A percentile compares a stretch with the other conserved stretches of the same genome.
Conservation (phyloP, 2,329 filamentous ascomycete species). For the Talaromyces sp. region DNA sequence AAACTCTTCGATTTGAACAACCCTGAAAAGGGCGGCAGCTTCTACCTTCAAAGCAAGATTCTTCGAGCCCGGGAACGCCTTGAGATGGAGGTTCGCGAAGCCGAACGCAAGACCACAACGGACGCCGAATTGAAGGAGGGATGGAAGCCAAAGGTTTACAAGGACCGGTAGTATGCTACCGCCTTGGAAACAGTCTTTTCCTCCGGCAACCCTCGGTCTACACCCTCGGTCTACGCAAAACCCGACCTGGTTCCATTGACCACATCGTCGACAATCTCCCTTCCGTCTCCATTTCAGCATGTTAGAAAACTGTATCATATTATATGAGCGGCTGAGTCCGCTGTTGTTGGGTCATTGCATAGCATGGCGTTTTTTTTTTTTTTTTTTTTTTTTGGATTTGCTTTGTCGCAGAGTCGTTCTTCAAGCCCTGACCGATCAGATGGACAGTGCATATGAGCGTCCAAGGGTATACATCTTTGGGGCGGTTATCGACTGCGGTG, state of each 20-base stretch:
- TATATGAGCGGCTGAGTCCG: conserved; percentile 4
- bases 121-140: conserved; percentile 78
- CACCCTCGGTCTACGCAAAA: background rate
- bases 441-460: background rate
- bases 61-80: conserved; percentile 85
- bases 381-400: conserved; percentile 27
- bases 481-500: background rate
- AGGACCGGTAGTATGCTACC: conserved; percentile 58
- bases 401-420: conserved; percentile 9
- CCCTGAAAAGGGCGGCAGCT: conserved; percentile 90
- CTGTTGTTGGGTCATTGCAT: conserved; percentile 25
- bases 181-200: background rate
- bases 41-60: conserved; percentile 97
- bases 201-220: background rate
- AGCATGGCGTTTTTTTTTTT: conserved; percentile 35
- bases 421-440: background rate
- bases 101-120: conserved; percentile 63
- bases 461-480: background rate
- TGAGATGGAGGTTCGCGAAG: conserved; percentile 75
- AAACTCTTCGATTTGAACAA: conserved; percentile 91
- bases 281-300: conserved; percentile 10
- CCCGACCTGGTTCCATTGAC: background rate
- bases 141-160: conserved; percentile 93
- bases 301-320: conserved; percentile 12
- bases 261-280: conserved; percentile 8